phyloP scores from a whole-genome alignment of 2,329 filamentous ascomycete genomes.

The Penicillium verrucosum region DNA sequence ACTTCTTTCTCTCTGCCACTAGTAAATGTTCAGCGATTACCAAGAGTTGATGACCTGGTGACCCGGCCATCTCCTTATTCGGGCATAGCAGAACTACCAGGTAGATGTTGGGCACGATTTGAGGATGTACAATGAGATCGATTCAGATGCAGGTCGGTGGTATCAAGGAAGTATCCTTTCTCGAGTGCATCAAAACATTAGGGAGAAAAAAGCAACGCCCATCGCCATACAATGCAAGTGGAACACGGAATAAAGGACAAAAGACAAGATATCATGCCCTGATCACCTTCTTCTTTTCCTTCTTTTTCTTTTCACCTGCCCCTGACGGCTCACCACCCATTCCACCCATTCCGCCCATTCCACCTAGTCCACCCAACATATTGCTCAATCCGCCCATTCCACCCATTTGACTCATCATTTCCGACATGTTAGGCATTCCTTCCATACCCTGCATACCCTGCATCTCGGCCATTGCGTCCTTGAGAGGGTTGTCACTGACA shows the following conservation, averaged over 20 bases:
- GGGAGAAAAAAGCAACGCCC: conserved; percentile 28
- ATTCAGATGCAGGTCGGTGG: conserved; percentile 3
- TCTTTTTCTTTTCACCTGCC: conserved; percentile 44
- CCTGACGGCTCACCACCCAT: conserved; percentile 38
- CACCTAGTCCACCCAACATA: conserved; percentile 5
- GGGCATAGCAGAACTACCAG: neutral
- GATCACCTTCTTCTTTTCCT: conserved; percentile 49
- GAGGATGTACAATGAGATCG: conserved; percentile 5
- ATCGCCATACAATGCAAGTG: conserved; percentile 41
- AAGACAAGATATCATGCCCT: conserved; percentile 35
- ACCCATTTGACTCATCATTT: conserved; percentile 11
- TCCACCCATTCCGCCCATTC: conserved; percentile 7
- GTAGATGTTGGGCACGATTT: neutral
- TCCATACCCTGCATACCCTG: conserved; percentile 47
- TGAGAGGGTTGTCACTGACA: conserved; percentile 88
- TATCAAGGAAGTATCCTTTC: conserved; percentile 9
- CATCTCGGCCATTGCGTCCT: conserved; percentile 98
- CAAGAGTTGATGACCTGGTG: no score
- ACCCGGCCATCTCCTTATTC: no score
- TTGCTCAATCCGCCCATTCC: conserved; percentile 51
- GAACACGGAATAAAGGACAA: conserved; percentile 20
- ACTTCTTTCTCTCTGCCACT: no score
- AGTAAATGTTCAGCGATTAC: no score
- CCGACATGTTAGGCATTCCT: conserved; percentile 52
- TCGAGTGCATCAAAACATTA: conserved; percentile 8